A percentile compares a stretch with the other conserved stretches of the same genome.
Evolutionary conservation across 2,329 filamentous ascomycete genomes (phyloP).

Genomic region (Pseudogymnoascus sp.): DNA sequence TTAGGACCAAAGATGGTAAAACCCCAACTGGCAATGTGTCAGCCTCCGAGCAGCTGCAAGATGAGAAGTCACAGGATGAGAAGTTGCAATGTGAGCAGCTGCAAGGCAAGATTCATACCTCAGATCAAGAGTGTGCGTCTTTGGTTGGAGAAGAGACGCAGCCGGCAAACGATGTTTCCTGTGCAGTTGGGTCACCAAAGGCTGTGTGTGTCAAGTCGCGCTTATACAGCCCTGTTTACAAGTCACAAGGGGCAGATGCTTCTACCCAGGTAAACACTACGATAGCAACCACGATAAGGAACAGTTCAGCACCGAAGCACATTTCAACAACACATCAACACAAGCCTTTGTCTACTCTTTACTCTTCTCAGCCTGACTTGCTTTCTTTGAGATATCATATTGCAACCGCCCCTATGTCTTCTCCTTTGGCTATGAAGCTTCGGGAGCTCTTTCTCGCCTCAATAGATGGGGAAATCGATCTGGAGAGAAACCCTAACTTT

Average conservation of each 20-base stretch:
- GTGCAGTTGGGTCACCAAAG: neutral
- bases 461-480: neutral
- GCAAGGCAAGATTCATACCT: neutral
- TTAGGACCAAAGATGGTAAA: neutral
- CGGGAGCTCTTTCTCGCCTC: neutral
- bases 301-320: neutral
- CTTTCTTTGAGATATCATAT: neutral
- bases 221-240: slow-evolving; percentile 4
- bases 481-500: neutral
- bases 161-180: neutral
- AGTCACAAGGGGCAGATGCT: neutral
- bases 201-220: neutral
- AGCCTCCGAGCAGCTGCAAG: neutral
- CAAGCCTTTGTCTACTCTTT: neutral
- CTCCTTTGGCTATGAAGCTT: neutral
- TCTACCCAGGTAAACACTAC: neutral
- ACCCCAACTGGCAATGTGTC: neutral
- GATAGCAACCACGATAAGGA: slow-evolving; percentile 1
- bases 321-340: neutral
- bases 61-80: neutral
- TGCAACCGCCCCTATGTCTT: neutral
- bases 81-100: neutral
- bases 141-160: neutral
- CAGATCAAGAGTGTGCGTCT: neutral
- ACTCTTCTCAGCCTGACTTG: neutral